A percentile compares a stretch with the other conserved stretches of the same genome.
These are phyloP conservation scores for Xanthoceras sorbifolium DNA, from an alignment of 345 rosid species.

Conservation along the genomic window DNA sequence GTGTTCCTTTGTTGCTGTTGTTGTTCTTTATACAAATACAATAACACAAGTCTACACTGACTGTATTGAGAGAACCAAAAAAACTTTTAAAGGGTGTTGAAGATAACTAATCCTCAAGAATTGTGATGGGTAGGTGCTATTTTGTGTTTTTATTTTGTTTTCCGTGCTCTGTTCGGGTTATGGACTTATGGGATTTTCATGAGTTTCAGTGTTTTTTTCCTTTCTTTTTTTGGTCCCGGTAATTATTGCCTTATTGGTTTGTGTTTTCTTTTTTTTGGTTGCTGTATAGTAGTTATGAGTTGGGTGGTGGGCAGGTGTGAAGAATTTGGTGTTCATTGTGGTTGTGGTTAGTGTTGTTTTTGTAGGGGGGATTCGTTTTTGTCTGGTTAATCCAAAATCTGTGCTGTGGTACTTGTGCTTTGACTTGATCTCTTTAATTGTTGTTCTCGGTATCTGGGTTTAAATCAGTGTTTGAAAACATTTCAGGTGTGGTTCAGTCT, in stretches of 20 bases:
- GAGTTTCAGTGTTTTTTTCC: slow-evolving; percentile 18
- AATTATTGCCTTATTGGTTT: slow-evolving; percentile 17
- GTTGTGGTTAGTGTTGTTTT: background rate
- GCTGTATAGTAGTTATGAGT: background rate
- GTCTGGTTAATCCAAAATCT: slow-evolving; percentile 9
- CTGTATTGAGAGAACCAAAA: slow-evolving; percentile 31
- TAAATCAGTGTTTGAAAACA: background rate
- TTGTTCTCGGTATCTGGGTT: slow-evolving; percentile 14
- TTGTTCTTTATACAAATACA: background rate
- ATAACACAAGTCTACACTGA: background rate
- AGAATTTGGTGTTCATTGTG: background rate
- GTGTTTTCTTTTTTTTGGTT: slow-evolving; percentile 15
- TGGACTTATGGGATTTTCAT: slow-evolving; percentile 18
- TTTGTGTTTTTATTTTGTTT: slow-evolving; percentile 13
- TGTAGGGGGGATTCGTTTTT: background rate
- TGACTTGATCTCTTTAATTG: slow-evolving; percentile 7
- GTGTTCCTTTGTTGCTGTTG: slow-evolving; percentile 25
- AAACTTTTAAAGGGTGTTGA: slow-evolving; percentile 18
- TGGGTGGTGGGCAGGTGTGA: slow-evolving; percentile 13
- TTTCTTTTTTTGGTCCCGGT: background rate
- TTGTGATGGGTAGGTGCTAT: slow-evolving; percentile 54
- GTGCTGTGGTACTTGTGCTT: slow-evolving; percentile 27
- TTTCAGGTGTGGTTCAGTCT: background rate
- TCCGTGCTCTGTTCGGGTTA: slow-evolving; percentile 23
- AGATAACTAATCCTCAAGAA: slow-evolving; percentile 28